These are phyloP conservation scores for Dendrobium nobile DNA, from an alignment of 106 monocot species.

Conservation along the genomic window DNA sequence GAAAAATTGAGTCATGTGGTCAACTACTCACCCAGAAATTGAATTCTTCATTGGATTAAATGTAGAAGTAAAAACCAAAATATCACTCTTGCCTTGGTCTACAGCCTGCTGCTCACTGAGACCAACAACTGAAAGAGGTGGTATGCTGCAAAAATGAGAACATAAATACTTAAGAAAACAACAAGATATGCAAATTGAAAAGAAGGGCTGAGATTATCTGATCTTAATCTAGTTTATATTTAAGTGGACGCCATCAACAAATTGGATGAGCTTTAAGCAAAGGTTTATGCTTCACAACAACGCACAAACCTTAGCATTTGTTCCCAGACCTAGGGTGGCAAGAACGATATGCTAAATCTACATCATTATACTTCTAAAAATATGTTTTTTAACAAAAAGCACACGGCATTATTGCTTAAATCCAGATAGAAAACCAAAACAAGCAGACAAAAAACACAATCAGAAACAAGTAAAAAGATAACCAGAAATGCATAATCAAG, in stretches of 20 bases:
- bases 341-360: not conserved
- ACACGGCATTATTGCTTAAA: not conserved
- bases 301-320: not conserved
- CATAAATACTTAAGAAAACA: constrained; percentile 2
- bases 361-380: not conserved
- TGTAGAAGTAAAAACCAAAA: constrained; percentile 78
- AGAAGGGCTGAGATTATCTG: not conserved
- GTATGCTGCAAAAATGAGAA: constrained; percentile 45
- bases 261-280: not conserved
- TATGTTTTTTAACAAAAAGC: no score
- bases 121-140: constrained; percentile 94
- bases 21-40: constrained; percentile 65
- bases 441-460: not conserved
- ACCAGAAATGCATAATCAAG: no score
- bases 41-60: constrained; percentile 98
- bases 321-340: not conserved
- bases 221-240: not conserved
- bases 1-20: not conserved
- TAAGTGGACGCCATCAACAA: not conserved
- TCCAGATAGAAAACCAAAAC: not conserved
- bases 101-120: constrained; percentile 80
- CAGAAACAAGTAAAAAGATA: no score
- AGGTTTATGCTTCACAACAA: not conserved
- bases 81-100: constrained; percentile 65
- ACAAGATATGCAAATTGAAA: not conserved